A percentile compares a stretch with the other conserved stretches of the same genome.
Conservation (phyloP, 306 rosid genomes). For the Cucurbita pepo region DNA sequence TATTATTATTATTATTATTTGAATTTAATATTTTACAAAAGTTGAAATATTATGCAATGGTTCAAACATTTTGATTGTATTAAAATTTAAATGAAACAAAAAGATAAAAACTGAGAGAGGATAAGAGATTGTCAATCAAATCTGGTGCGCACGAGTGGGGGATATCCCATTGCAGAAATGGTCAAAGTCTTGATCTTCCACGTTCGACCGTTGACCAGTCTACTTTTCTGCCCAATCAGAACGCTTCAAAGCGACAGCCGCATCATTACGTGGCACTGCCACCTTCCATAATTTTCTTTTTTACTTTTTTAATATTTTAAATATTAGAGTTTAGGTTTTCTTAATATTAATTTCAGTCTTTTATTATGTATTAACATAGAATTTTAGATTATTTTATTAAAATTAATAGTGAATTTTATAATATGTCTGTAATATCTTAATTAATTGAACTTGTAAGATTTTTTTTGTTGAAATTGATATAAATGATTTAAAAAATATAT, state of each 20-base stretch:
- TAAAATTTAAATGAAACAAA: background rate
- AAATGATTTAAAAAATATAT: too few species aligned
- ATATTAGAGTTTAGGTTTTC: background rate
- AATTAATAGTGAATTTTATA: too few species aligned
- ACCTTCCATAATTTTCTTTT: background rate
- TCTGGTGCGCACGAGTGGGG: background rate
- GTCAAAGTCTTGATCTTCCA: background rate
- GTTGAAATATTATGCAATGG: too few species aligned
- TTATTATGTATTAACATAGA: too few species aligned
- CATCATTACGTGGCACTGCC: background rate
- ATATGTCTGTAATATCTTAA: too few species aligned
- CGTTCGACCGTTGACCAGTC: background rate
- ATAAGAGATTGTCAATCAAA: background rate
- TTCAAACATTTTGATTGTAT: too few species aligned
- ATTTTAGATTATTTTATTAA: too few species aligned
- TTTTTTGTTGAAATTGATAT: too few species aligned
- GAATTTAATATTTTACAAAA: background rate
- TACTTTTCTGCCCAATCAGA: background rate
- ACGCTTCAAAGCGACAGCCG: background rate
- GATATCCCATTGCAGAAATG: too few species aligned
- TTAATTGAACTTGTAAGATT: too few species aligned
- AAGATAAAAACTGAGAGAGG: background rate
- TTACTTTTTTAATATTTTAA: background rate
- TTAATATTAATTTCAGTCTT: background rate
- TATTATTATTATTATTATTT: too few species aligned